phyloP scores from a whole-genome alignment of 75 land plant species.

The Larix kaempferi region DNA sequence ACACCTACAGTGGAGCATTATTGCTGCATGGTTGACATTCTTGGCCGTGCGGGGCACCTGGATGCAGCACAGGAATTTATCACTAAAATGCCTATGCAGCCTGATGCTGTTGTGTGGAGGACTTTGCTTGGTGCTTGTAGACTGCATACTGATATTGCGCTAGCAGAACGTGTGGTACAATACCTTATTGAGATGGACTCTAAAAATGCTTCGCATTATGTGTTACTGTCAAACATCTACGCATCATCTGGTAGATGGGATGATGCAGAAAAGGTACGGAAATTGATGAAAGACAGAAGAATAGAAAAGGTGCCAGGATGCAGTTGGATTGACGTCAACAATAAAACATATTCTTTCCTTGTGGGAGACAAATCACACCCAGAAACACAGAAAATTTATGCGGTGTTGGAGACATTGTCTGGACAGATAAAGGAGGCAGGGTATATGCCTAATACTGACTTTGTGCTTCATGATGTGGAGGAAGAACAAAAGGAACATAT shows the following conservation, averaged over 20 bases:
- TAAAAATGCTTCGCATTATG: background rate
- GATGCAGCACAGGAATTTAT: conserved; percentile 31
- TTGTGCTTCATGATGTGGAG: conserved; percentile 7
- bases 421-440: background rate
- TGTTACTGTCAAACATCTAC: conserved; percentile 9
- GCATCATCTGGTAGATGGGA: background rate
- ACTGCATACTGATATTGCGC: conserved; percentile 20
- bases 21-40: conserved; percentile 51
- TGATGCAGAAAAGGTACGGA: background rate
- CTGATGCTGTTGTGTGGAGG: conserved; percentile 36
- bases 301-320: background rate
- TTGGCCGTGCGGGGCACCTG: conserved; percentile 34
- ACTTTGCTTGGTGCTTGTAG: conserved; percentile 37
- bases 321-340: conserved; percentile 6
- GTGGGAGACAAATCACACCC: conserved; percentile 13
- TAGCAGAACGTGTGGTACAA: conserved; percentile 27
- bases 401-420: background rate
- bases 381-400: background rate
- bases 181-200: conserved; percentile 16
- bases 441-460: background rate
- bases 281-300: conserved; percentile 1
- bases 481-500: background rate
- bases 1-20: conserved; percentile 35
- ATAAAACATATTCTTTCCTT: background rate
- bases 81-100: conserved; percentile 19